phyloP scores from a whole-genome alignment of 306 rosid genomes.

The Gynostemma pentaphyllum region DNA sequence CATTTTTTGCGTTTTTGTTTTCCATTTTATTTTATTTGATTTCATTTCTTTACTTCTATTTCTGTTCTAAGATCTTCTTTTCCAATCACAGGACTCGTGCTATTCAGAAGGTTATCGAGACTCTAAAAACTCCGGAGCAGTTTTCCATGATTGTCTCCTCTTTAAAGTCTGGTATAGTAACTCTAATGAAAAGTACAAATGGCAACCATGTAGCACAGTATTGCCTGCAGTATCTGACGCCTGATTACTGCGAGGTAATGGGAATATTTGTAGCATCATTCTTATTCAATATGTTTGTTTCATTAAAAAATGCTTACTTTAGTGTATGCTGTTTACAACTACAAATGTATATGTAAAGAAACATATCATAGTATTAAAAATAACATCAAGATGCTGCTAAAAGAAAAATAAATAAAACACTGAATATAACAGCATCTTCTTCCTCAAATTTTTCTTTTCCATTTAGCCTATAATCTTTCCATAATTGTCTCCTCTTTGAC shows the following conservation, averaged over 20 bases:
- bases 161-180: slow-evolving; percentile 51
- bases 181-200: slow-evolving; percentile 47
- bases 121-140: slow-evolving; percentile 46
- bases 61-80: slow-evolving; percentile 8
- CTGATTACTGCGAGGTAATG: slow-evolving; percentile 40
- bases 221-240: slow-evolving; percentile 43
- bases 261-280: neutral
- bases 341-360: neutral
- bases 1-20: slow-evolving; percentile 1
- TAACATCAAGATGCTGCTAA: neutral
- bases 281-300: neutral
- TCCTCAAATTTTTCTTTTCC: neutral
- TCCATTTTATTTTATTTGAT: neutral
- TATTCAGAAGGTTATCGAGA: slow-evolving; percentile 56
- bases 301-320: neutral
- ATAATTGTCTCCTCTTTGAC: too few species aligned
- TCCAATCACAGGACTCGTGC: slow-evolving; percentile 47
- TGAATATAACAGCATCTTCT: neutral
- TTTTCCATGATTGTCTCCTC: slow-evolving; percentile 36
- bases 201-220: slow-evolving; percentile 66
- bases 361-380: neutral
- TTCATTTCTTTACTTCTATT: neutral
- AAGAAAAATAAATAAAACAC: neutral
- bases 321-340: neutral
- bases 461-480: neutral